phyloP scores from a whole-genome alignment of 2,329 filamentous ascomycete genomes.

The Colletotrichum agaves region DNA sequence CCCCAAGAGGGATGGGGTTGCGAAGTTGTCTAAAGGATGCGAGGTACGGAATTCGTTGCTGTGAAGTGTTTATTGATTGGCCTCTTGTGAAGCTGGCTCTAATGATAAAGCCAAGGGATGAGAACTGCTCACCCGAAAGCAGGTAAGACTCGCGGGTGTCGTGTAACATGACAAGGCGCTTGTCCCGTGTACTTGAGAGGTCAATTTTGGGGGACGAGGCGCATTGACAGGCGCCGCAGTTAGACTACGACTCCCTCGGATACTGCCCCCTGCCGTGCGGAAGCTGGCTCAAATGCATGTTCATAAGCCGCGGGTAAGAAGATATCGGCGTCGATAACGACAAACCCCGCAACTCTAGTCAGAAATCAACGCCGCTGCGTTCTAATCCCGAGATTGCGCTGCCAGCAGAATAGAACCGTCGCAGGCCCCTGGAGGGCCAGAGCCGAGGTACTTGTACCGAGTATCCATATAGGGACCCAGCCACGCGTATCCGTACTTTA shows the following conservation, averaged over 20 bases:
- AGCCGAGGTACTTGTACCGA: no score
- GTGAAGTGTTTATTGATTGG: no score
- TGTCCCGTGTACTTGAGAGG: neutral
- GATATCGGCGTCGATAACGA: constrained; percentile 11
- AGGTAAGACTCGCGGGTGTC: neutral
- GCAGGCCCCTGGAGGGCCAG: neutral
- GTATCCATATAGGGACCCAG: no score
- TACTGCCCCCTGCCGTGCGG: neutral
- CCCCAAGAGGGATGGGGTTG: neutral
- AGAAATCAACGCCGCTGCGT: constrained; percentile 9
- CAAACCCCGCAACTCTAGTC: constrained; percentile 5
- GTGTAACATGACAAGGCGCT: constrained; percentile 13
- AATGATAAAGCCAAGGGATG: neutral
- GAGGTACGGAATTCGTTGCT: neutral
- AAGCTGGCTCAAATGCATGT: no score
- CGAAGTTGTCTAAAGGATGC: neutral
- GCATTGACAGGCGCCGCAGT: neutral
- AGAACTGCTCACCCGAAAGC: neutral
- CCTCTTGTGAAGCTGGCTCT: no score
- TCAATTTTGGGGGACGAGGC: neutral
- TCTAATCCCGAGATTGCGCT: neutral
- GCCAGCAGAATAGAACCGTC: neutral
- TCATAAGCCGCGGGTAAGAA: no score
- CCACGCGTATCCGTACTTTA: no score
- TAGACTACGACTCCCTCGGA: neutral